phyloP scores from a whole-genome alignment of 352 stramenopile species.

The Paralagenidium karlingii region DNA sequence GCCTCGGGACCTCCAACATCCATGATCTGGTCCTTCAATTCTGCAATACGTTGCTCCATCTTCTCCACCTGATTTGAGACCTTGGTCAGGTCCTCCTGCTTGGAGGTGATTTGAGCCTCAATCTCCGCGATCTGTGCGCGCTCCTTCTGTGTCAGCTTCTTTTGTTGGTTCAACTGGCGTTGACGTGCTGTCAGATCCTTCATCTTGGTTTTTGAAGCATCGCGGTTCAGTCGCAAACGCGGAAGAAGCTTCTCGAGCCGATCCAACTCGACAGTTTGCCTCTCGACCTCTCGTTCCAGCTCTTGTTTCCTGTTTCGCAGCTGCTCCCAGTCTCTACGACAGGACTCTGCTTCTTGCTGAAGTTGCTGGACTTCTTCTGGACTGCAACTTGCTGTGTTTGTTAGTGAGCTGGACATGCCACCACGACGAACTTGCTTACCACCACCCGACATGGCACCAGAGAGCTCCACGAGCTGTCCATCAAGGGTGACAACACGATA shows the following conservation, averaged over 20 bases:
- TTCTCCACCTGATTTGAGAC: conserved; percentile 47
- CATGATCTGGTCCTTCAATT: conserved; percentile 92
- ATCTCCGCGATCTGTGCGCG: conserved; percentile 86
- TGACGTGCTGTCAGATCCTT: conserved; percentile 47
- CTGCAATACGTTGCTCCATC: conserved; percentile 72
- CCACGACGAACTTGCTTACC: conserved; percentile 87
- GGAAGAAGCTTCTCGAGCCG: conserved; percentile 75
- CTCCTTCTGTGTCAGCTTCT: conserved; percentile 76
- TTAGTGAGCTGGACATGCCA: conserved; percentile 85
- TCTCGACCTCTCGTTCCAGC: conserved; percentile 77
- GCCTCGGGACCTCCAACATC: conserved; percentile 90
- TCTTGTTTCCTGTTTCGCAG: conserved; percentile 49
- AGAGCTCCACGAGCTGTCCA: conserved; percentile 97
- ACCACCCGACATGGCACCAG: conserved; percentile 98
- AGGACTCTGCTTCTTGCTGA: conserved; percentile 31
- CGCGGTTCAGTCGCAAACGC: background rate
- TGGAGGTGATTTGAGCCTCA: conserved; percentile 36
- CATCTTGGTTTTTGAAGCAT: conserved; percentile 43
- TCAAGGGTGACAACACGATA: conserved; percentile 97
- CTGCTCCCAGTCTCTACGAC: conserved; percentile 38
- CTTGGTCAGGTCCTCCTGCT: conserved; percentile 12
- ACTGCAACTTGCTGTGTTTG: conserved; percentile 23
- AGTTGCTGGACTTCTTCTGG: conserved; percentile 46
- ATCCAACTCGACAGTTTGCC: conserved; percentile 81
- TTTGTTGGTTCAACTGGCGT: conserved; percentile 76